Evolutionary conservation across 2,329 filamentous ascomycete genomes (phyloP), one percentile per base, ranked within the genome.

Genomic region (Neurospora crassa): DNA sequence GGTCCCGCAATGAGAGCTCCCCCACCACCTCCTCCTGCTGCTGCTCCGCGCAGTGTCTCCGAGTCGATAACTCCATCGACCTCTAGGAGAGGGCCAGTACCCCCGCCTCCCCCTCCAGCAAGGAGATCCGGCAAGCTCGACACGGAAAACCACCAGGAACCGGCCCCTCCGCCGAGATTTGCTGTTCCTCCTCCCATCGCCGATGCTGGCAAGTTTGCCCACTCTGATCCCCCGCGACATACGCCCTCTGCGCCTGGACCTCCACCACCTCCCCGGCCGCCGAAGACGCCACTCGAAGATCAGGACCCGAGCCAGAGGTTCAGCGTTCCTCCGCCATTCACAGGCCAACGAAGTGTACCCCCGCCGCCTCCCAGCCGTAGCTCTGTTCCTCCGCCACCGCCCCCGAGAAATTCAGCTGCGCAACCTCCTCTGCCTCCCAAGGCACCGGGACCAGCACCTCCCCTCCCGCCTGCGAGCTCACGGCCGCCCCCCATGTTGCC

Each of bases 121-220:
- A 81, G 90, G 80, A 80, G 91, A 84, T 83, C 87, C 80, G 80
- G 84, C 79, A 84, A 88, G 78, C 72, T 79, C 24, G 87, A 89
- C 34, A 70, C 79, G 11, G 74, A 82, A 3, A 77, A 67, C 6
- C 75, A 76, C 8, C 76, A 81, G 70, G 85, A 85, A 74, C 81
- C 83, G n/a, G 83, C 85, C 45, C 88, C 92, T n/a, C 87, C 91
- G 69, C 88, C 89, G 10, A 87, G 86, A 76, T 98, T 97, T 83
- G 87, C 90, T 74, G 95, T 93, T 10, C 96, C 96, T 67, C 96
- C 96, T 42, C 92, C 95, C 2, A 82, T 98, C 72, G 89, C 93
- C 70, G 94, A 97, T 80, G 96, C 96, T 71, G 96, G 96, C 45
- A 97, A 93, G 81, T 96, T 89, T 78, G 93, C 91, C 3, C 85